Base-by-base conservation (phyloP, 2,329 filamentous ascomycete genomes). In the Fusarium sp. region DNA sequence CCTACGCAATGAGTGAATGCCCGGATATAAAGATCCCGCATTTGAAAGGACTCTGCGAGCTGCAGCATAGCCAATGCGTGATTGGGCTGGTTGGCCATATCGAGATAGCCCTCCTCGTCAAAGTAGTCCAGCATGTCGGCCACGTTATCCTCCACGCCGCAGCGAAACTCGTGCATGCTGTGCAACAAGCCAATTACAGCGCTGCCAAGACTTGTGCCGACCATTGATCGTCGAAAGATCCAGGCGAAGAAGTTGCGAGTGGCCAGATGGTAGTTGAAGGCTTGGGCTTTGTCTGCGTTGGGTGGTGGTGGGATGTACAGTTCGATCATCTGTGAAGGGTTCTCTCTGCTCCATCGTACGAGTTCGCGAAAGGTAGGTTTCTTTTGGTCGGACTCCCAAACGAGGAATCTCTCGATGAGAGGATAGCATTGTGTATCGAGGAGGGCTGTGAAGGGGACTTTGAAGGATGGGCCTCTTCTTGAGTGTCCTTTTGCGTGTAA, bases 1-100 rank as follows among this genome's bases (percentile, higher is more conserved):
- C 92, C 93, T 37, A 91, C 90, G 75, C 92, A 93, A 74, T 96
- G 93, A 16, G 87, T 85, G 78, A 94, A 93, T 0, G 92, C 89
- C 73, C 92, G 86, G 13, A 89, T 85, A 83, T 93, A 95, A 14
- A 93, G 79, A n/a, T 88, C 84, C 55, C 82, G 83, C 26, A 91
- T 78, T 53, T 87, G 85, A 68, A 89, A 90, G 23, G 84, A 81
- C 74, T 95, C 92, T 3, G 91, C 89, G 44, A 93, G 84, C 52
- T 86, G 86, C 14, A 95, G 80, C 45, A 90, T 81, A 0, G 89
- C 91, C 39, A 94, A 77, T 0, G 92, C 89, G 74, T 94, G 89
- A 53, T 89, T 85, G 0, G 90, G 88, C 63, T 89, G 88, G 62
- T 89, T 86, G 4, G 85, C 84, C 75, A 94, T 86, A 62, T 90